These are phyloP conservation scores for Bombardia bombarda DNA, from an alignment of 495 filamentous ascomycete genomes.

Conservation along the genomic window DNA sequence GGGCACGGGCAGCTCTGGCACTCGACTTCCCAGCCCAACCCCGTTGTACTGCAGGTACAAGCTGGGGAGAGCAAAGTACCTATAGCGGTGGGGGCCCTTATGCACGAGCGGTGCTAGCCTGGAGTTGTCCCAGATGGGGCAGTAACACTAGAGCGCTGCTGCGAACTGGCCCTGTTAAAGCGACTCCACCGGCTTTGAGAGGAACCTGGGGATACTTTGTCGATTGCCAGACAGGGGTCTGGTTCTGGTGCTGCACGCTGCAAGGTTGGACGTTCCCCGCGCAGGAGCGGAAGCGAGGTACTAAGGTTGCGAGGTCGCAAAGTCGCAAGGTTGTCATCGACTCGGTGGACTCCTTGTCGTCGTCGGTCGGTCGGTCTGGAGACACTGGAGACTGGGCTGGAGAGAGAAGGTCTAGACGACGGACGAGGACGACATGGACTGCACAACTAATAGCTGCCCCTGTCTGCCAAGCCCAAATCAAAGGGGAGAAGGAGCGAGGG, in stretches of 20 bases:
- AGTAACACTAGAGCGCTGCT: neutral
- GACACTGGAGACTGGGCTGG: too few species aligned
- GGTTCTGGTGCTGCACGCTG: constrained; percentile 3
- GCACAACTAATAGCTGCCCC: constrained; percentile 5
- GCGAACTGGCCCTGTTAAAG: neutral
- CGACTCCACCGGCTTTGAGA: constrained; percentile 8
- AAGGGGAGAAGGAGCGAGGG: too few species aligned
- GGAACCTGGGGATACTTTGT: constrained; percentile 4
- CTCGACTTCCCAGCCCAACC: constrained; percentile 8
- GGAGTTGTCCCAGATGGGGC: neutral
- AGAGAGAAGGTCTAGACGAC: too few species aligned
- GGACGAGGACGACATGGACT: too few species aligned
- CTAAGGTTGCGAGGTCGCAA: constrained; percentile 1
- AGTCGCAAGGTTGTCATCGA: too few species aligned
- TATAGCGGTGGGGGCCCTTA: constrained; percentile 1
- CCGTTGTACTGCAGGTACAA: constrained; percentile 18
- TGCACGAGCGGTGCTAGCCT: neutral
- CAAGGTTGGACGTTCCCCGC: constrained; percentile 18
- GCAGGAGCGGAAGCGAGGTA: constrained; percentile 20
- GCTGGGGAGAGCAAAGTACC: constrained; percentile 4
- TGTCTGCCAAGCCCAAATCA: constrained; percentile 15
- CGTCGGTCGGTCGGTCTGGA: too few species aligned
- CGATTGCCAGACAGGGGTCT: neutral
- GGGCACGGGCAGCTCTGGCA: constrained; percentile 20
- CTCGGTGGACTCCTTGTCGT: too few species aligned